A percentile compares a stretch with the other conserved stretches of the same genome.
phyloP scores from a whole-genome alignment of 495 filamentous ascomycete genomes.

The Monascus purpureus region DNA sequence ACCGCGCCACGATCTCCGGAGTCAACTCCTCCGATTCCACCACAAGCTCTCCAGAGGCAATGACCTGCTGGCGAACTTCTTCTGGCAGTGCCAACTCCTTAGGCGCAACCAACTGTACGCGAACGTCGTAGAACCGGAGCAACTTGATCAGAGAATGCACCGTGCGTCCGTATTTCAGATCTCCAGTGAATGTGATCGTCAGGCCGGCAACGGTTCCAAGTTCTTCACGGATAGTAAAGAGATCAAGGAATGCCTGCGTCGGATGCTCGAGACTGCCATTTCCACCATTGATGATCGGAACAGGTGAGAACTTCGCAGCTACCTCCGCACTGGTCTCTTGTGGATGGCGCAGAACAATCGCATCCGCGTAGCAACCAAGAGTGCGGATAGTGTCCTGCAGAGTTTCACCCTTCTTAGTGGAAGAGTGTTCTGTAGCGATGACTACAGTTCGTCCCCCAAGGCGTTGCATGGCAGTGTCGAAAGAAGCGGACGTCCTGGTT shows the following conservation, averaged over 20 bases:
- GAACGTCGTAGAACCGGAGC: conserved; percentile 86
- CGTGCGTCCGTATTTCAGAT: conserved; percentile 82
- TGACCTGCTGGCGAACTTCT: conserved; percentile 55
- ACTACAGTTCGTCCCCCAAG: conserved; percentile 73
- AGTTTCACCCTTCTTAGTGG: conserved; percentile 81
- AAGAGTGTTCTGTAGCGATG: conserved; percentile 67
- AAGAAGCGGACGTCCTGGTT: conserved; percentile 88
- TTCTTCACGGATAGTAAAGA: conserved; percentile 97
- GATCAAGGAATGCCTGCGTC: conserved; percentile 94
- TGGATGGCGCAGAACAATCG: conserved; percentile 86
- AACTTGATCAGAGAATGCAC: conserved; percentile 91
- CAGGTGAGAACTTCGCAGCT: conserved; percentile 71
- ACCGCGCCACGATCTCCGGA: conserved; percentile 65
- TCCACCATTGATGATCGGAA: conserved; percentile 92
- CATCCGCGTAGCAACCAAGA: conserved; percentile 85
- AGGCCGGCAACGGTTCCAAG: conserved; percentile 85
- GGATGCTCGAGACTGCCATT: conserved; percentile 93
- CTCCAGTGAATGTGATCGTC: conserved; percentile 90
- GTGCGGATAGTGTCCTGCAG: conserved; percentile 90
- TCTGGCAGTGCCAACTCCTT: conserved; percentile 60
- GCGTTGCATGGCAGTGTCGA: conserved; percentile 96
- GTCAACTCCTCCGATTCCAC: conserved; percentile 65
- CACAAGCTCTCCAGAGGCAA: conserved; percentile 58
- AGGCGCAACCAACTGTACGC: conserved; percentile 81
- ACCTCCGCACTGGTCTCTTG: conserved; percentile 60